Conservation (phyloP, 192 early-diverging fungal species). For the Podila clonocystis region DNA sequence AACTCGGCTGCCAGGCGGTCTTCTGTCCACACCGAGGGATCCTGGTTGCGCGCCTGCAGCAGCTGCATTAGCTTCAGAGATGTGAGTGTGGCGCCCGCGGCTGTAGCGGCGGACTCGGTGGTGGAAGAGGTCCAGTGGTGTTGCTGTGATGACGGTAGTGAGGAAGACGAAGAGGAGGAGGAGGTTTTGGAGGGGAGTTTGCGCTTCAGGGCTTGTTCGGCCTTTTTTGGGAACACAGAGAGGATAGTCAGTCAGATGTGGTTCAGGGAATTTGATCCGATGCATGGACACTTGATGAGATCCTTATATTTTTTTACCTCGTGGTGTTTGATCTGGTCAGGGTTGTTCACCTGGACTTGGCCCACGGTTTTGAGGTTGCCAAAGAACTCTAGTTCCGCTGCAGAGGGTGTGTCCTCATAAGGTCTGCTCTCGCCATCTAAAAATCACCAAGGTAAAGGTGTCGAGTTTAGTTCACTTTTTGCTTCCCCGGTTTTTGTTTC, state of each 20-base stretch:
- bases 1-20: conserved; percentile 25
- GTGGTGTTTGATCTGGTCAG: conserved; percentile 44
- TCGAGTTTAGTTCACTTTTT: too few species aligned
- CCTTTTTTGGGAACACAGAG: conserved; percentile 1
- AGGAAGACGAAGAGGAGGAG: conserved; percentile 1
- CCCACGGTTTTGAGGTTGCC: conserved; percentile 40
- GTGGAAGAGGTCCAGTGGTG: conserved; percentile 2
- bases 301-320: conserved; percentile 22
- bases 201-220: conserved; percentile 28
- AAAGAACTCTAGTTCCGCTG: conserved; percentile 49
- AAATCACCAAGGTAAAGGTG: background rate
- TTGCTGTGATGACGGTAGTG: conserved; percentile 9
- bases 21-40: conserved; percentile 42
- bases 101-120: background rate
- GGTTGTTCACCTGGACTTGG: conserved; percentile 32
- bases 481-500: background rate
- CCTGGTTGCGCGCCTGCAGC: conserved; percentile 37
- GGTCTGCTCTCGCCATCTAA: conserved; percentile 42
- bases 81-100: conserved; percentile 9
- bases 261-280: too few species aligned
- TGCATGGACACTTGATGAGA: background rate
- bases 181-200: conserved; percentile 30
- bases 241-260: too few species aligned
- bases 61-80: conserved; percentile 41
- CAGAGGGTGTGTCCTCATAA: conserved; percentile 41